A percentile compares a stretch with the other conserved stretches of the same genome.
Conservation (phyloP, 257 asterid genomes). For the Plectranthus barbatus region DNA sequence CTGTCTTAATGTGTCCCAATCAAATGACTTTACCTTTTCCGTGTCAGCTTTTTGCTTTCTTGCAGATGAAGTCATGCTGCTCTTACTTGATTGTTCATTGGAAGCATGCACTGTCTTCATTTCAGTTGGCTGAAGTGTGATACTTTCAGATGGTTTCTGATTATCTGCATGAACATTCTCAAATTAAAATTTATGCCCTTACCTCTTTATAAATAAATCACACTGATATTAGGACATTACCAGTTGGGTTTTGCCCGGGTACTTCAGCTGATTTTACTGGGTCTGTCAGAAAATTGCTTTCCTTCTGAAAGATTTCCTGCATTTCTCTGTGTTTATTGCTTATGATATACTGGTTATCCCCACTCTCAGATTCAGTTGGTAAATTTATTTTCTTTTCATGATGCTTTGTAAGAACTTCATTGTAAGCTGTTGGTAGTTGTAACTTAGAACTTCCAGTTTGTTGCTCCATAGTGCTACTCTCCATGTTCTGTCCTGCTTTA, state of each 20-base stretch:
- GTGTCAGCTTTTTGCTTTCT: slow-evolving; percentile 45
- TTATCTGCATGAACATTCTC: slow-evolving; percentile 19
- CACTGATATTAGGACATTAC: slow-evolving; percentile 29
- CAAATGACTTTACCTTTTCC: slow-evolving; percentile 31
- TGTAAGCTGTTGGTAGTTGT: slow-evolving; percentile 18
- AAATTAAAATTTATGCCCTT: not conserved
- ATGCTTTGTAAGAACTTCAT: slow-evolving; percentile 10
- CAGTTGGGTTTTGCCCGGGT: slow-evolving; percentile 26
- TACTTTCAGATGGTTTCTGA: slow-evolving; percentile 9
- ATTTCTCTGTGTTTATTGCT: slow-evolving; percentile 19
- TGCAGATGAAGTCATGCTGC: slow-evolving; percentile 24
- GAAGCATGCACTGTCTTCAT: slow-evolving; percentile 14
- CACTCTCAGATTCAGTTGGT: slow-evolving; percentile 22
- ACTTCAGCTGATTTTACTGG: slow-evolving; percentile 30
- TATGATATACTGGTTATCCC: slow-evolving; percentile 19
- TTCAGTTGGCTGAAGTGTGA: slow-evolving; percentile 9
- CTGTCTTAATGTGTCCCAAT: slow-evolving; percentile 69
- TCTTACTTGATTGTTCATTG: slow-evolving; percentile 8
- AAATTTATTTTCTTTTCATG: slow-evolving; percentile 10
- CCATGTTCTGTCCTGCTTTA: slow-evolving; percentile 22
- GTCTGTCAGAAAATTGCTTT: slow-evolving; percentile 18
- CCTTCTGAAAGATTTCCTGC: slow-evolving; percentile 25
- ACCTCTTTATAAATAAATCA: not conserved
- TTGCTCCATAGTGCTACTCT: slow-evolving; percentile 24
- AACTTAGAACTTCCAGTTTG: slow-evolving; percentile 13